Conservation (phyloP, 805 yeast species). For the Phaffomyces antillensis region DNA sequence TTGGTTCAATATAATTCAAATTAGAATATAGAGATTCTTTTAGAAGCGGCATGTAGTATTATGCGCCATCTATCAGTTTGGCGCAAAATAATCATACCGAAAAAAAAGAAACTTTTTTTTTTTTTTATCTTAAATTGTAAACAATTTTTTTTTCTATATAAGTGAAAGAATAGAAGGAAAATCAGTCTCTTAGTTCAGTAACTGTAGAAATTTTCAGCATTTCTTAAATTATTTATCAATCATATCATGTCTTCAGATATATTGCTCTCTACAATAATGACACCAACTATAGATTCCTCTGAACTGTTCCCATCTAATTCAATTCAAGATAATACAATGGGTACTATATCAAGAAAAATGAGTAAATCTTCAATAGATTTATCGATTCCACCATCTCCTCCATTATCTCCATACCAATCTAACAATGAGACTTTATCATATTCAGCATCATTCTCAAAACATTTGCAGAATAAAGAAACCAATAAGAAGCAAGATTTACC, state of each 20-base stretch:
- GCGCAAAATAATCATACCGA: background rate
- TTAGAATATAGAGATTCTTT: background rate
- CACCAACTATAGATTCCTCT: constrained; percentile 17
- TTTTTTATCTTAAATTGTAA: background rate
- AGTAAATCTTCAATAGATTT: constrained; percentile 23
- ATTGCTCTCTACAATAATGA: constrained; percentile 17
- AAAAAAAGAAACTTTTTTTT: background rate
- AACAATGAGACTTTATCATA: background rate
- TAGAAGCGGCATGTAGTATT: background rate
- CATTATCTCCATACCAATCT: constrained; percentile 36
- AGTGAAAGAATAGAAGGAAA: background rate
- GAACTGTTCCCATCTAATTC: constrained; percentile 1
- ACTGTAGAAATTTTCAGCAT: too few species aligned
- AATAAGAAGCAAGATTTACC: background rate
- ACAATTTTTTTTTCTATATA: background rate
- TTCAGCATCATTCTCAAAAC: constrained; percentile 14
- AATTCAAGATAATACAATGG: background rate
- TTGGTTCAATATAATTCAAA: background rate
- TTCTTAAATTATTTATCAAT: background rate
- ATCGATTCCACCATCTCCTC: constrained; percentile 40
- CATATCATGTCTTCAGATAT: constrained; percentile 3
- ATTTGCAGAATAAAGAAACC: constrained; percentile 16
- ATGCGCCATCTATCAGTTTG: constrained; percentile 1
- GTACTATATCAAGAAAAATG: constrained; percentile 18
- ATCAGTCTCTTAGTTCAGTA: too few species aligned